Base-by-base conservation (phyloP, 805 yeast genomes). In the Metschnikowia cubensis region DNA sequence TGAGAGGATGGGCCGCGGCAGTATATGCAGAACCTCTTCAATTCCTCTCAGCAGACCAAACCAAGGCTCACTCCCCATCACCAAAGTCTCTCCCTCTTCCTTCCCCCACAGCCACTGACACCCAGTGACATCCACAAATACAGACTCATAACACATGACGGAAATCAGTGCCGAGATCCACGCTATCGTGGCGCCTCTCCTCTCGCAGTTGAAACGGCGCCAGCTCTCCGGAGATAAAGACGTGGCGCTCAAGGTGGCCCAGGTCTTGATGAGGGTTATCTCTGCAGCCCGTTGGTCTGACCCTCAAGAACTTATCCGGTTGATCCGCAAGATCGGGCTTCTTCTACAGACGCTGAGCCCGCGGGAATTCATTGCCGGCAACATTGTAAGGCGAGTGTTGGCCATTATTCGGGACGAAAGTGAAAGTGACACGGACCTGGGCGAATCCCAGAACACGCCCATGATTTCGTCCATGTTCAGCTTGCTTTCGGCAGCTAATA, bases 251-350 rank as follows among this genome's bases (percentile, higher is more conserved):
- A 94, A 87, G 48, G 88, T 96, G 6, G 85, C 96, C 17, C 96
- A 89, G 58, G 72, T 92, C 45, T 68, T 94, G 54, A 85, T 89
- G 81, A 80, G 96, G 65, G 94, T 89, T 46, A 84, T 90, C 18
- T 89, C 97, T 0, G 87, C 87, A 11, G 88, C 94, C 1, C 76
- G 96, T 64, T 94, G 98, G 98, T 74, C 81, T 45, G 81, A 82
- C 50, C 81, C 89, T 10, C 84, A 81, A 51, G 89, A 87, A 53
- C 74, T 92, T 54, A 84, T 92, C 25, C 68, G 68, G 15, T 82
- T 86, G 51, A 82, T 92, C 57, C 82, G 95, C 59, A 74, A 75
- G 49, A 80, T 91, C 17, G 99, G 98, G 7, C 72, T 73, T 36
- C 70, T 78, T 32, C 70, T 94, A 43, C 81, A 82, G 35, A 80